These are phyloP conservation scores for Rutstroemia sp. DNA, from an alignment of 2,329 filamentous ascomycete genomes.

Conservation along the genomic window DNA sequence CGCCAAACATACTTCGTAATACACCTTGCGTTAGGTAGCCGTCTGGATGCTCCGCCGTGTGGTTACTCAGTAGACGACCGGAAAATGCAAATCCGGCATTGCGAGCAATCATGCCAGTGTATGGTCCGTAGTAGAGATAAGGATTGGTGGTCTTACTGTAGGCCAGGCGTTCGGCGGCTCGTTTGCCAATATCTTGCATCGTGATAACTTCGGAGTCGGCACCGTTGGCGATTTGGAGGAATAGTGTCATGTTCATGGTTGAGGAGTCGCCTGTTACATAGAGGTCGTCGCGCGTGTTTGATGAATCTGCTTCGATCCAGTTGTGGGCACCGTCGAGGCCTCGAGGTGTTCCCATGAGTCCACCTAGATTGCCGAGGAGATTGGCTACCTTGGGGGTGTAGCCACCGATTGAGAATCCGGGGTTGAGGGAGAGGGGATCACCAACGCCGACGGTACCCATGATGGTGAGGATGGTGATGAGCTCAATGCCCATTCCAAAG, in stretches of 20 bases:
- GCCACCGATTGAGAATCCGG: neutral
- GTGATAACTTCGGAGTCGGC: slow-evolving; percentile 33
- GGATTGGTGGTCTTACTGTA: slow-evolving; percentile 40
- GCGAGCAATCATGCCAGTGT: neutral
- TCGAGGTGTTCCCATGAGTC: slow-evolving; percentile 31
- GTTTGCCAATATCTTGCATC: too few relatives aligned
- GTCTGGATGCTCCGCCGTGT: neutral
- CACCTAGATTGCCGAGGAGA: slow-evolving; percentile 19
- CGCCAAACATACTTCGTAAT: slow-evolving; percentile 20
- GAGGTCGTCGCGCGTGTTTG: slow-evolving; percentile 42
- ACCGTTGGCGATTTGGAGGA: slow-evolving; percentile 31
- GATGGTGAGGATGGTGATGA: neutral
- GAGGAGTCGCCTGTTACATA: slow-evolving; percentile 9
- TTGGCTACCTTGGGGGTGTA: neutral
- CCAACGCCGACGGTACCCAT: neutral
- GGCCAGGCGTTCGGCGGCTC: too few relatives aligned
- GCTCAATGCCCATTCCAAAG: slow-evolving; percentile 3
- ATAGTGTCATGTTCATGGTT: slow-evolving; percentile 27
- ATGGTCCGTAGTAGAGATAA: slow-evolving; percentile 39
- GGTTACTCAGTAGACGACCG: neutral
- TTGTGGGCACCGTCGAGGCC: slow-evolving; percentile 43
- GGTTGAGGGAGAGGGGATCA: neutral
- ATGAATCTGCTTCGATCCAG: slow-evolving; percentile 44
- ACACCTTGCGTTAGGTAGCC: slow-evolving; percentile 30
- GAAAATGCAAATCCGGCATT: slow-evolving; percentile 3